Conservation (phyloP, 768 basidiomycete species). For the Dendrothele bispora region DNA sequence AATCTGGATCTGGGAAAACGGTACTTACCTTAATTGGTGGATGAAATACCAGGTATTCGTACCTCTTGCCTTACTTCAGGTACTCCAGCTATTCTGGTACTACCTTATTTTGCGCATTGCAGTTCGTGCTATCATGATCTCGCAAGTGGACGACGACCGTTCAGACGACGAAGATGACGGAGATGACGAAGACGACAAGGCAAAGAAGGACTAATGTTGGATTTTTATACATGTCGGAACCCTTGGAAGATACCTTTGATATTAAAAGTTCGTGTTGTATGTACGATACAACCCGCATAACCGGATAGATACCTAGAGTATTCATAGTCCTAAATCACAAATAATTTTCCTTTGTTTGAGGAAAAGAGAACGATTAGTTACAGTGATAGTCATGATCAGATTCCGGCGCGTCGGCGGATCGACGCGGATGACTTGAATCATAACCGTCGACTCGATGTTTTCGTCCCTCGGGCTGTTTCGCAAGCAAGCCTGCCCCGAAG, state of each 20-base stretch:
- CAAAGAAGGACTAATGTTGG: conserved; percentile 14
- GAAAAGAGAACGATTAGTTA: no score
- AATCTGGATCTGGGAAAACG: conserved; percentile 46
- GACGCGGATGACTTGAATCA: no score
- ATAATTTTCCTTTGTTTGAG: no score
- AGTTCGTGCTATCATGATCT: conserved; percentile 42
- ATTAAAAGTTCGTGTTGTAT: no score
- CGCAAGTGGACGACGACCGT: conserved; percentile 53
- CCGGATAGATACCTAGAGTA: no score
- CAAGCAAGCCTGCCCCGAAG: conserved; percentile 58
- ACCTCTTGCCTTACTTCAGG: conserved; percentile 59
- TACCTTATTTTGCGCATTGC: conserved; percentile 63
- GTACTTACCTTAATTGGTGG: conserved; percentile 60
- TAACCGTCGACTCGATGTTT: conserved; percentile 50
- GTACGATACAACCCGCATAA: no score
- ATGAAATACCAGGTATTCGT: conserved; percentile 66
- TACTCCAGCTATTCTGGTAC: conserved; percentile 79
- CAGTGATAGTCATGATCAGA: no score
- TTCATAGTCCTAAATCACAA: no score
- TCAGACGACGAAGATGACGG: conserved; percentile 63
- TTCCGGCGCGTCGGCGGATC: no score
- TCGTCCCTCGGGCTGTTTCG: conserved; percentile 58
- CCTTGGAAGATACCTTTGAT: no score
- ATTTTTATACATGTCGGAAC: no score
- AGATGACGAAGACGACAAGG: conserved; percentile 39